Base-by-base conservation (phyloP, 202 grass and related monocot species). In the Zizania palustris region DNA sequence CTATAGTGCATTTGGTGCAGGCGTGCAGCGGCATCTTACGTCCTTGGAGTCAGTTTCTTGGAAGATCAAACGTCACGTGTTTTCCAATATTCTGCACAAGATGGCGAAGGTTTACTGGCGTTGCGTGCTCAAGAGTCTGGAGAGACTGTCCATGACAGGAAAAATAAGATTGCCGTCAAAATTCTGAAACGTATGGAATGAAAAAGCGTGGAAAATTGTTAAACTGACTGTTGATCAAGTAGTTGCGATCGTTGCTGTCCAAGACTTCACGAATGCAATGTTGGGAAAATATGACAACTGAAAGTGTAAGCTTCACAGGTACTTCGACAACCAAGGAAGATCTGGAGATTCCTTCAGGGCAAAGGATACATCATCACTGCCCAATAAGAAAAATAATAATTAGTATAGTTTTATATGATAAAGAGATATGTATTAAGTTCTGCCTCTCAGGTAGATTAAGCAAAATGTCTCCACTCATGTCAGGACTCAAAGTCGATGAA, bases 281-380 rank as follows among this genome's bases (percentile, higher is more conserved):
- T 36, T 42, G 41, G 8, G 33, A 64, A 55, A 58, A 7, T 36
- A 45, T 13, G 2, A 15, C 33, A 39, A 57, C 33, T 74, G 49
- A n/a, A 67, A 45, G 8, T 63, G 49, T 9, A 46, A 69, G 20
- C 51, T 71, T 85, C 74, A 97, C 54, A 97, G 36, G 67, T 97
- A 97, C 74, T 90, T 93, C n/a, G 91, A 90, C 73, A 94, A 63
- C 95, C 95, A 97, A 45, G 91, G 91, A 69, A 94, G 58, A 28
- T 94, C 91, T 21, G 86, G 49, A 9, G 89, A 92, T 69, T 97
- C 82, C 80, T 92, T 97, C 34, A 97, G 86, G 4, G 91, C 91
- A 91, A 97, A 97, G 75, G 95, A 88, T 81, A 97, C 74, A 77
- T 97, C 95, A 15, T 97, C 95, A 78, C 91, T 94, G 77, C 62